Conservation (phyloP, 1,139 yeast species). For the Cylindricascospora bacillispora region DNA sequence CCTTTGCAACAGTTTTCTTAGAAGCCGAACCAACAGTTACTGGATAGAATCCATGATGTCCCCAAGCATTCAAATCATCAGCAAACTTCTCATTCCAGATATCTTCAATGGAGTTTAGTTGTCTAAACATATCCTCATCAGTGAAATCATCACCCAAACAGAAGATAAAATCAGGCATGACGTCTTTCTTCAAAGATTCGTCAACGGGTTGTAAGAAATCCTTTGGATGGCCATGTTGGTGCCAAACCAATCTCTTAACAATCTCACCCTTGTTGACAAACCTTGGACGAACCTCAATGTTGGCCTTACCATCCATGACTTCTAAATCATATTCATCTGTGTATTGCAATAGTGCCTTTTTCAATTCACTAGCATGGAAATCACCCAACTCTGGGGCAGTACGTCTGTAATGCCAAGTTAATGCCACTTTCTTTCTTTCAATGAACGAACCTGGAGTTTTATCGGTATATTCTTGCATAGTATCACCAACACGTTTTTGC, state of each 20-base stretch:
- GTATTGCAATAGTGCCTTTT: conserved; percentile 51
- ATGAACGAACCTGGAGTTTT: conserved; percentile 83
- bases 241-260: conserved; percentile 62
- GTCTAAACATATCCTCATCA: conserved; percentile 92
- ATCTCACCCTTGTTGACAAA: conserved; percentile 96
- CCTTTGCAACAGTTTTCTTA: conserved; percentile 75
- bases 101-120: conserved; percentile 48
- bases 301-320: conserved; percentile 96
- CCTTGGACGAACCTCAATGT: conserved; percentile 88
- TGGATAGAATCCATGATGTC: conserved; percentile 61
- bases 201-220: conserved; percentile 25
- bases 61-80: conserved; percentile 33
- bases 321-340: conserved; percentile 70
- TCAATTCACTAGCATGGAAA: conserved; percentile 69
- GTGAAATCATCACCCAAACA: conserved; percentile 95
- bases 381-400: conserved; percentile 88
- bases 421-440: conserved; percentile 83
- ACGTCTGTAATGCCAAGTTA: conserved; percentile 96
- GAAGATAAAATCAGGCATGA: conserved; percentile 67
- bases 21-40: conserved; percentile 94
- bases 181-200: conserved; percentile 30
- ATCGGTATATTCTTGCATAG: conserved; percentile 64
- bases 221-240: conserved; percentile 39
- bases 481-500: conserved; percentile 70
- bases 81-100: conserved; percentile 28